phyloP scores from a whole-genome alignment of 164 flowering plant genomes.

The Annona cherimola region DNA sequence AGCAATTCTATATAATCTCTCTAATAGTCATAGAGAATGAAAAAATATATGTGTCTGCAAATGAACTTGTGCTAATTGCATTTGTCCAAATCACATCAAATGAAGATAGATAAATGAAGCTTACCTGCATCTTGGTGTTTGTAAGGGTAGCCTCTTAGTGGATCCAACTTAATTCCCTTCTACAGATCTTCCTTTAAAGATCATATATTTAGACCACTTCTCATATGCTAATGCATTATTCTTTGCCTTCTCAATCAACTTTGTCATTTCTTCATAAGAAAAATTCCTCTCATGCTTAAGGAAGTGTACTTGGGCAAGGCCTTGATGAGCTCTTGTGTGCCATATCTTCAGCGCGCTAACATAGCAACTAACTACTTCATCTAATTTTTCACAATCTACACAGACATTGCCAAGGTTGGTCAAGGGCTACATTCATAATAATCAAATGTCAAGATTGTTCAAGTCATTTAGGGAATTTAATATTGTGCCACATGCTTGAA shows the following conservation, averaged over 20 bases:
- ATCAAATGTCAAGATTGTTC: neutral
- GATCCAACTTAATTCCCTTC: constrained; percentile 86
- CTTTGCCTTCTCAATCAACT: constrained; percentile 79
- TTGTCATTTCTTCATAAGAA: constrained; percentile 90
- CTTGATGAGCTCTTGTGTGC: constrained; percentile 97
- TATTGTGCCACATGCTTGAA: no score
- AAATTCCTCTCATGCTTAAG: constrained; percentile 64
- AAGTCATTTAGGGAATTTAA: neutral
- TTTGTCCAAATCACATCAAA: neutral
- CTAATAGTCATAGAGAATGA: no score
- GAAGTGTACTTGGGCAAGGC: constrained; percentile 90
- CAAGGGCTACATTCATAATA: constrained; percentile 49
- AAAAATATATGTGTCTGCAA: no score
- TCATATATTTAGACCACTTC: constrained; percentile 98
- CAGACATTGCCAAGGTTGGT: constrained; percentile 97
- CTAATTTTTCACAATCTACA: constrained; percentile 75
- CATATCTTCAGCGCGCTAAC: constrained; percentile 84
- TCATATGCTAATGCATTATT: constrained; percentile 97
- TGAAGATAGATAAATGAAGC: constrained; percentile 6
- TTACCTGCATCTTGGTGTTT: constrained; percentile 97
- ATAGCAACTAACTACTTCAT: constrained; percentile 90
- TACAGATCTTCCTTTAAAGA: constrained; percentile 80
- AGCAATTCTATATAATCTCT: no score
- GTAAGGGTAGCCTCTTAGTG: constrained; percentile 93
- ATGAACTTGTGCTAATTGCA: neutral